phyloP scores from a whole-genome alignment of 495 filamentous ascomycete species.

The Delitschia confertaspora region DNA sequence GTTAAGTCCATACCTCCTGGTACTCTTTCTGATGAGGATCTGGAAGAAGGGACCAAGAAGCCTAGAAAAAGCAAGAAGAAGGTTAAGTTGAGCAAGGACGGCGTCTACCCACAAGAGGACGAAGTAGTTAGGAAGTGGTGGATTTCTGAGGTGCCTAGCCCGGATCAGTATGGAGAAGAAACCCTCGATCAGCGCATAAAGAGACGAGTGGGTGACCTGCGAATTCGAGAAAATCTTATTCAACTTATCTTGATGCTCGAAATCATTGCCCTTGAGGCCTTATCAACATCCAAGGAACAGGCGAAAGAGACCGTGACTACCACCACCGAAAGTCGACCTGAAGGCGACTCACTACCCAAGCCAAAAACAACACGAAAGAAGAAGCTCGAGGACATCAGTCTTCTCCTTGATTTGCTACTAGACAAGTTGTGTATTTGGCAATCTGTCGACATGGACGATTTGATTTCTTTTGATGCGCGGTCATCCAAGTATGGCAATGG shows the following conservation, averaged over 20 bases:
- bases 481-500: background rate
- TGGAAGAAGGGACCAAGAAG: conserved; percentile 9
- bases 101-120: conserved; percentile 67
- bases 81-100: conserved; percentile 65
- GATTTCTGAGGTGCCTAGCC: conserved; percentile 37
- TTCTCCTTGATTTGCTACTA: conserved; percentile 72
- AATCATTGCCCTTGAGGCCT: conserved; percentile 57
- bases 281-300: conserved; percentile 35
- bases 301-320: conserved; percentile 32
- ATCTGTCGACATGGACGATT: conserved; percentile 53
- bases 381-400: conserved; percentile 48
- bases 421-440: conserved; percentile 97
- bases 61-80: conserved; percentile 47
- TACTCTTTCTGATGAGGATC: conserved; percentile 52
- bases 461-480: conserved; percentile 19
- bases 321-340: conserved; percentile 16
- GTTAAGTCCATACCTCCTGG: conserved; percentile 54
- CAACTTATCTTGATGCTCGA: conserved; percentile 89
- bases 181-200: conserved; percentile 45
- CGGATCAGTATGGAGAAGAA: conserved; percentile 21
- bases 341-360: conserved; percentile 26
- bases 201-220: conserved; percentile 53
- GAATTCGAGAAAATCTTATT: conserved; percentile 64
- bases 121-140: conserved; percentile 75
- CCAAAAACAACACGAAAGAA: conserved; percentile 39